Conservation (phyloP, 805 yeast species). For the Candida endomychidarum region DNA sequence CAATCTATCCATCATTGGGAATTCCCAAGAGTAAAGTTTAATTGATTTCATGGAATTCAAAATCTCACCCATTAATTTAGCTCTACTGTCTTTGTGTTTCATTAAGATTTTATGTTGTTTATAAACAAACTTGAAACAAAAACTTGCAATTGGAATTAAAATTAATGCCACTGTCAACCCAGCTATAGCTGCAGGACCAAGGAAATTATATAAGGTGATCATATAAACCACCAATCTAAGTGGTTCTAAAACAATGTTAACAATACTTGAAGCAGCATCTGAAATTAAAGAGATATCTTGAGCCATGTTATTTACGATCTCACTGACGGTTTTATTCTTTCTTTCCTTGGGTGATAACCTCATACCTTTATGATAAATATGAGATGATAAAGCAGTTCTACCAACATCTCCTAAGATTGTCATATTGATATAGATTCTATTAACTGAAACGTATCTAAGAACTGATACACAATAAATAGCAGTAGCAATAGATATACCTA, state of each 20-base stretch:
- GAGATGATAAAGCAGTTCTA: constrained; percentile 23
- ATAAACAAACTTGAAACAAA: constrained; percentile 18
- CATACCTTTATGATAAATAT: constrained; percentile 30
- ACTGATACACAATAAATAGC: constrained; percentile 27
- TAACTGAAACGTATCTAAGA: constrained; percentile 23
- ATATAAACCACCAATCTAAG: constrained; percentile 26
- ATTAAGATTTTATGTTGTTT: constrained; percentile 17
- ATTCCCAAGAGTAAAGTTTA: constrained; percentile 44
- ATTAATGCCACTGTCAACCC: constrained; percentile 33
- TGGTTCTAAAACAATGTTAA: constrained; percentile 24
- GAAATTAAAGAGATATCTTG: constrained; percentile 25
- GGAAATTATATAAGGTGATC: constrained; percentile 31
- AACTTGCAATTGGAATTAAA: constrained; percentile 32
- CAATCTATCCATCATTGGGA: constrained; percentile 36
- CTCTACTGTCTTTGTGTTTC: constrained; percentile 38
- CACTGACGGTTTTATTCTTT: constrained; percentile 32
- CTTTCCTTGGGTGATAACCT: constrained; percentile 31
- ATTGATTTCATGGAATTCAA: constrained; percentile 37
- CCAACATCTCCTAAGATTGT: constrained; percentile 17
- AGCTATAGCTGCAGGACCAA: constrained; percentile 37
- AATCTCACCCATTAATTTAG: constrained; percentile 38
- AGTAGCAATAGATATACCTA: constrained; percentile 26
- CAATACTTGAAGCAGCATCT: constrained; percentile 18
- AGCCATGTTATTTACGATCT: constrained; percentile 32
- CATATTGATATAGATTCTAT: constrained; percentile 18